Percentiles rank a stretch among this genome's conserved stretches.
phyloP scores from a whole-genome alignment of 2,329 filamentous ascomycete species.

The Fusarium keratoplasticum region DNA sequence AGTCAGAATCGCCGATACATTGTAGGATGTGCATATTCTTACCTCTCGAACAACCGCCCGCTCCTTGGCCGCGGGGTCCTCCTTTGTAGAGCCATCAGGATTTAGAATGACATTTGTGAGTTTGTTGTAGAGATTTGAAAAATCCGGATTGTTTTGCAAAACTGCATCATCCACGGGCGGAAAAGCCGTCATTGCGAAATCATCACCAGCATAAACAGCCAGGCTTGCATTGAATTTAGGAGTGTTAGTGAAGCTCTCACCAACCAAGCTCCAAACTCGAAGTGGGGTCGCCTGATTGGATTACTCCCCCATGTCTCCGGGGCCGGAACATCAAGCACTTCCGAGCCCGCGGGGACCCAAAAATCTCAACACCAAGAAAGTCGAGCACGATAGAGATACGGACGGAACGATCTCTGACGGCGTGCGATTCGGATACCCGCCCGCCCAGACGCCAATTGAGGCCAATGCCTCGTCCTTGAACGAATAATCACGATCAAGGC shows the following conservation, averaged over 20 bases:
- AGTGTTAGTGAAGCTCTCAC: conserved; percentile 12
- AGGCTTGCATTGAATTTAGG: conserved; percentile 6
- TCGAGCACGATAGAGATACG: not conserved
- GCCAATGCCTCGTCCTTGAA: conserved; percentile 39
- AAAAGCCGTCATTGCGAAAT: conserved; percentile 57
- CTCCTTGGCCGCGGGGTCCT: conserved; percentile 62
- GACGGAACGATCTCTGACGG: conserved; percentile 26
- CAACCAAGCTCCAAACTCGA: not conserved
- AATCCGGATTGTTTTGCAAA: conserved; percentile 68
- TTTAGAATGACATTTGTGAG: conserved; percentile 67
- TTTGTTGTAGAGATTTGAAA: conserved; percentile 67
- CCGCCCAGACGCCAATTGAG: conserved; percentile 32
- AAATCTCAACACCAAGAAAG: conserved; percentile 40
- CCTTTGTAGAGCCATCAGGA: conserved; percentile 67
- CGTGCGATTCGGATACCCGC: conserved; percentile 18
- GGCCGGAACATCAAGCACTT: conserved; percentile 42
- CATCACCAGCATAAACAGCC: not conserved
- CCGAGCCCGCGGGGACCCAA: conserved; percentile 33
- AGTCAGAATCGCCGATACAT: not conserved
- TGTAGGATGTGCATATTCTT: conserved; percentile 15
- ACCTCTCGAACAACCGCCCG: conserved; percentile 64
- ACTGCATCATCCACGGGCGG: conserved; percentile 68
- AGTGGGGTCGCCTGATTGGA: conserved; percentile 52
- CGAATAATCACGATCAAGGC: not conserved
- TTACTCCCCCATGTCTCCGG: conserved; percentile 18